Evolutionary conservation across 163 green algal genomes (phyloP).

Genomic region (Scenedesmus sp.): DNA sequence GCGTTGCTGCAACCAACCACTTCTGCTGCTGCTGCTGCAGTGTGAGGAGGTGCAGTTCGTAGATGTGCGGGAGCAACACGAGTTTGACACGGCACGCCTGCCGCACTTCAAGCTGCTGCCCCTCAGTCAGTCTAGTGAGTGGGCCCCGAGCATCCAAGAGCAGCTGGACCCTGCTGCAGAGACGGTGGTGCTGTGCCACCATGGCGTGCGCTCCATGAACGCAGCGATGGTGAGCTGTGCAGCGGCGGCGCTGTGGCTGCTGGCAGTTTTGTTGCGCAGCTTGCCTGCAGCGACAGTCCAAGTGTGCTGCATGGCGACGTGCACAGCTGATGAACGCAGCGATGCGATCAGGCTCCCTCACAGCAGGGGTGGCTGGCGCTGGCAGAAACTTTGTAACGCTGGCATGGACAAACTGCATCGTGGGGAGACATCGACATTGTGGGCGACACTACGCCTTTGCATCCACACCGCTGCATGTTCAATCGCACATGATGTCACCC

Average conservation of each 20-base stretch:
- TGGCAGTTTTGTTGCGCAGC: conserved; percentile 53
- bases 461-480: too few species aligned
- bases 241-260: neutral
- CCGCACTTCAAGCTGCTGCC: conserved; percentile 85
- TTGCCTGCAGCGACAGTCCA: neutral
- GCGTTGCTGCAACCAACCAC: too few species aligned
- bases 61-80: conserved; percentile 73
- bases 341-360: too few species aligned
- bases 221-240: conserved; percentile 56
- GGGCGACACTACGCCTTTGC: too few species aligned
- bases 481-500: too few species aligned
- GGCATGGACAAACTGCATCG: too few species aligned
- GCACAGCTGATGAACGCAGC: too few species aligned
- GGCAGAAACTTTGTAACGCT: too few species aligned
- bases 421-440: too few species aligned
- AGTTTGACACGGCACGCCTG: conserved; percentile 62
- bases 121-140: conserved; percentile 62
- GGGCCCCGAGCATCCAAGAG: conserved; percentile 45
- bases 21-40: conserved; percentile 13
- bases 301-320: neutral
- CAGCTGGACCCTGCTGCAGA: conserved; percentile 76
- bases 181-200: conserved; percentile 89
- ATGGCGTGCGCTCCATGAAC: conserved; percentile 86
- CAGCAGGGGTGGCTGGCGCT: too few species aligned
- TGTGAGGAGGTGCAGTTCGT: conserved; percentile 69